Base-by-base conservation (phyloP, 768 basidiomycete species). In the Baorangia bicolor region DNA sequence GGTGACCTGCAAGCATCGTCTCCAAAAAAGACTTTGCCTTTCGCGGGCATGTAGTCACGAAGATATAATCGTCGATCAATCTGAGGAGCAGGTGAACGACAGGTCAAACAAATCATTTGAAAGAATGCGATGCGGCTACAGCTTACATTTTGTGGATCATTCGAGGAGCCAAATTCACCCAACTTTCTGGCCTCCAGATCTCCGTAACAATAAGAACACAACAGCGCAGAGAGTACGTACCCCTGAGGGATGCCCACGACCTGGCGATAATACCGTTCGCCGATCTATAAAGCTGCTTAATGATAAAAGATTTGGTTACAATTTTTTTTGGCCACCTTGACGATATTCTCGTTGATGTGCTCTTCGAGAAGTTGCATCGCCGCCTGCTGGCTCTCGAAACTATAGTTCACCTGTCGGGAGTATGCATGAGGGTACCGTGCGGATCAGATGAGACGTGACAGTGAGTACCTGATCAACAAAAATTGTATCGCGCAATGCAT, bases 231-330 rank as follows among this genome's bases (percentile, higher is more conserved):
- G n/a, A 98, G 74, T n/a, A 94, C 85, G 3, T 94, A 98, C 21
- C 97, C 97, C 71, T 99, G 97, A 1, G 97, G 96, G 23, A 99
- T 99, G 3, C 97, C 97, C 28, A 92, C 82, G n/a, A 81, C 82
- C 70, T 99, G 97, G 13, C 88, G 85, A 67, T 88, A 96, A 65
- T 88, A 92, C 39, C 81, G 72, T n/a, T 74, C 63, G 2, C 90
- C 91, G 49, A 97, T 94, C 93, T 96, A 60, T 21, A 35, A 41
- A 8, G 31, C 12, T 16, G 33, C 25, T 37, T 31, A 37, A 33
- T 57, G 40, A 40, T 37, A 56, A 45, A 60, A 20, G 3, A 30
- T 18, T 25, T 25, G 13, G 13, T 10, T 21, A 33, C 14, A 45
- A 28, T 18, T 21, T 27, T 20, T 49, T 27, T 45, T 27, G 42